Evolutionary conservation across 176 grass and related monocot genomes (phyloP).

Genomic region (Panicum miliaceum): DNA sequence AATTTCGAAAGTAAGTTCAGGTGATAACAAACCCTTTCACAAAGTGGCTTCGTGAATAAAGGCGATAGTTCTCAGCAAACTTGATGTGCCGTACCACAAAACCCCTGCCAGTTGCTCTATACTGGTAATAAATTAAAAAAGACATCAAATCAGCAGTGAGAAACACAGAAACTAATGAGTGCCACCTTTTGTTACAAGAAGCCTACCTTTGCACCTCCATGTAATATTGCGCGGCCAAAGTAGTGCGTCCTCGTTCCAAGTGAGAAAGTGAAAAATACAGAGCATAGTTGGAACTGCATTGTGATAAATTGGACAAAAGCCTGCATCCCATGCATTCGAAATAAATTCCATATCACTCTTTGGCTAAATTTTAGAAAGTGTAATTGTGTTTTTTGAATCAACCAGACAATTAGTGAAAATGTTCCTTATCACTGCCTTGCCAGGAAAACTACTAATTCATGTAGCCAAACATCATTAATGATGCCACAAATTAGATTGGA

Average conservation of each 20-base stretch:
- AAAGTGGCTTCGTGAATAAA: conserved; percentile 95
- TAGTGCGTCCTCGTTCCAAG: conserved; percentile 95
- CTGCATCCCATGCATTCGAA: conserved; percentile 50
- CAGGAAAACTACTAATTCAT: conserved; percentile 9
- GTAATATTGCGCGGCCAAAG: conserved; percentile 88
- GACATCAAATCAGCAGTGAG: conserved; percentile 2
- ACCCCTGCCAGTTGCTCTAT: conserved; percentile 86
- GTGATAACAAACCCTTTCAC: conserved; percentile 82
- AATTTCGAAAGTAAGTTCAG: conserved; percentile 5
- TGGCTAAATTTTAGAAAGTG: conserved; percentile 19
- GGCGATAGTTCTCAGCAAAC: conserved; percentile 92
- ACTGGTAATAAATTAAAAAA: conserved; percentile 54
- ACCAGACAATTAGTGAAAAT: conserved; percentile 28
- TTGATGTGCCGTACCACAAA: conserved; percentile 91
- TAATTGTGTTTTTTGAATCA: not conserved
- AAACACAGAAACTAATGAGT: conserved; percentile 16
- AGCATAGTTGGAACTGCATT: conserved; percentile 92
- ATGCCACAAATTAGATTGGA: not conserved
- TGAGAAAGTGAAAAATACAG: conserved; percentile 97
- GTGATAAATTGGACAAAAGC: conserved; percentile 87
- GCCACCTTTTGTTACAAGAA: not conserved
- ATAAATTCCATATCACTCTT: not conserved
- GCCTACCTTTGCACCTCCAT: conserved; percentile 88
- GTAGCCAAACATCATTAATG: not conserved
- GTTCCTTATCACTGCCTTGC: conserved; percentile 4